Conservation (phyloP, 192 early-diverging fungal genomes). For the Martensiomyces pterosporus region DNA sequence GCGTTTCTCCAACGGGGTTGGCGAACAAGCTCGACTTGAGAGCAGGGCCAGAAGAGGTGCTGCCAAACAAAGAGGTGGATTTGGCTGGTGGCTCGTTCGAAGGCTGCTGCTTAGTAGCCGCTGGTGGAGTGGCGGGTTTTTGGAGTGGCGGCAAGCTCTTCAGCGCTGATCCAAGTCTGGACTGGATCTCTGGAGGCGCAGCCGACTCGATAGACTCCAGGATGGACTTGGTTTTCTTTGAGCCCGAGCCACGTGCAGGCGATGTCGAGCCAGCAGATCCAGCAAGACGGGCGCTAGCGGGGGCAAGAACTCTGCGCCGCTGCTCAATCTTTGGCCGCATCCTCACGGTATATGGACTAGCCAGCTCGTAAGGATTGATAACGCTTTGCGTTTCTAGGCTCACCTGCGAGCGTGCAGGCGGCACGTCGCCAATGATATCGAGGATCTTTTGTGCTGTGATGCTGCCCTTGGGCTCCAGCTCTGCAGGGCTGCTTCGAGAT, state of each 20-base stretch:
- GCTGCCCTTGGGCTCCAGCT: slow-evolving; percentile 15
- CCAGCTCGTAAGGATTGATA: slow-evolving; percentile 39
- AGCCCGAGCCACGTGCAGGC: background rate
- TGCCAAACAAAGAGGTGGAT: too few species aligned
- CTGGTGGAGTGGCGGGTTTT: too few species aligned
- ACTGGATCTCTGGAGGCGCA: slow-evolving; percentile 36
- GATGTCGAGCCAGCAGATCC: too few species aligned
- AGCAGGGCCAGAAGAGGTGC: too few species aligned
- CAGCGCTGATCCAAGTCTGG: slow-evolving; percentile 6
- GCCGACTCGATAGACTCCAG: slow-evolving; percentile 38
- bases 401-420: slow-evolving; percentile 27
- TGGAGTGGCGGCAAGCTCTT: too few species aligned
- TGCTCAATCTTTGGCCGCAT: slow-evolving; percentile 27
- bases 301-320: slow-evolving; percentile 33
- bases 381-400: slow-evolving; percentile 8
- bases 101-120: too few species aligned
- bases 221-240: slow-evolving; percentile 11
- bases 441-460: slow-evolving; percentile 42
- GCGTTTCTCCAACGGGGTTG: too few species aligned
- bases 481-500: background rate
- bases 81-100: too few species aligned
- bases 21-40: too few species aligned
- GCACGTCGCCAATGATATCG: slow-evolving; percentile 40
- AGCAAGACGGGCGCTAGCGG: slow-evolving; percentile 26
- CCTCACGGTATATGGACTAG: slow-evolving; percentile 29